Base-by-base conservation (phyloP, 306 rosid species). In the Gynostemma pentaphyllum region DNA sequence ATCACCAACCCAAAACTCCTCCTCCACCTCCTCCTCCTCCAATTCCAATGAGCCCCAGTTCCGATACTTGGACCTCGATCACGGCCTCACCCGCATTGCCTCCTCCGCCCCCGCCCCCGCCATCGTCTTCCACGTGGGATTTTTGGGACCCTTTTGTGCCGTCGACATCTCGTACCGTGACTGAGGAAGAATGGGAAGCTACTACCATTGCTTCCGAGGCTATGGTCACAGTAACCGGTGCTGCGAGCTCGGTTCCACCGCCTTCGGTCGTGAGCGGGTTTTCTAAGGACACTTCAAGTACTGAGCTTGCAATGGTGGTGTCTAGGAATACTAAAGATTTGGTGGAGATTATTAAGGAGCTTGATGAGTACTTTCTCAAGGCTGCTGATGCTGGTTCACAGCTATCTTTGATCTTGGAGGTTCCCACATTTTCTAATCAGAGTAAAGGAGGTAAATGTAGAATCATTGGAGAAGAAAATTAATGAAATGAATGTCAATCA, bases 61-160 rank as follows among this genome's bases (percentile, higher is more conserved):
- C 95, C 1, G 85, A 86, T 44, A 86, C 99, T 0, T 88, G 99
- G 99, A 86, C 90, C 0, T 83, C 97, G 0, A 68, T 79, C 47
- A 71, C 94, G 0, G 79, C 84, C 30, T 88, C 96, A 30, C 81
- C 95, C 2, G 74, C 95, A 22, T 78, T 69, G 1, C 95, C 78
- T 5, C 83, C 69, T 1, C 88, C 89, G 0, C 89, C 94, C 0
- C 92, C 89, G 1, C 81, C 83, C 0, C 83, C 83, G 2, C 92
- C 95, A 1, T 87, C 89, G 2, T 78, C 90, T 1, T 86, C 95
- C 44, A 46, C 80, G 0, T 92, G 99, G 96, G 96, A 92, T 63
- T 92, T 88, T 81, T 92, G 99, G 99, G 96, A 88, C 79, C 99
- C 99, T 9, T 88, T 92, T 85, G 74, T 79, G 80, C 84, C 74